Conservation (phyloP, 805 yeast genomes). For the Wickerhamomyces sydowiorum region DNA sequence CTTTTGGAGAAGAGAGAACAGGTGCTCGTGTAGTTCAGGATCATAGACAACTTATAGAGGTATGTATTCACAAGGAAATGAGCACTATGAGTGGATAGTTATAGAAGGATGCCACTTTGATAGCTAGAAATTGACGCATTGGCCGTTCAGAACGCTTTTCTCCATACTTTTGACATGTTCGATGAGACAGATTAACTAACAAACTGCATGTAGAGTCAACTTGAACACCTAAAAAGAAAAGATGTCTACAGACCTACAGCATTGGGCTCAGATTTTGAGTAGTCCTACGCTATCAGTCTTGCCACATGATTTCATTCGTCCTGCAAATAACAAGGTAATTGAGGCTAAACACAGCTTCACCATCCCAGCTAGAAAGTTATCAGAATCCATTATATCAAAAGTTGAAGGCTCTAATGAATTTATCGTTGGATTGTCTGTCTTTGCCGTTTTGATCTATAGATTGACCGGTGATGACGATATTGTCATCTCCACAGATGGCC, state of each 20-base stretch:
- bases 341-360: conserved; percentile 47
- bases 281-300: conserved; percentile 81
- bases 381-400: conserved; percentile 14
- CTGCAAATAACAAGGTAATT: conserved; percentile 59
- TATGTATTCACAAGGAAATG: too few species aligned
- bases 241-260: conserved; percentile 25
- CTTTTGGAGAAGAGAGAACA: too few species aligned
- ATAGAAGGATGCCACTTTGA: not conserved
- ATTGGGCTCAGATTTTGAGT: conserved; percentile 64
- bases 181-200: too few species aligned
- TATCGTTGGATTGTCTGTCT: conserved; percentile 54
- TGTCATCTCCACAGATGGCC: conserved; percentile 66
- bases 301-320: conserved; percentile 84
- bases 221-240: too few species aligned
- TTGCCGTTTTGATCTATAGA: conserved; percentile 67
- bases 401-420: conserved; percentile 32
- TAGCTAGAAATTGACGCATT: too few species aligned
- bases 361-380: conserved; percentile 24
- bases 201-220: too few species aligned
- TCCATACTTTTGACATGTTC: too few species aligned
- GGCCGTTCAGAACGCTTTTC: too few species aligned
- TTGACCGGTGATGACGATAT: conserved; percentile 94
- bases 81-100: too few species aligned
- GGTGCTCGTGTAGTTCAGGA: too few species aligned
- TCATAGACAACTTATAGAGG: too few species aligned